Evolutionary conservation across 148 eudicot genomes (phyloP), one percentile per base, ranked within the genome.

Genomic region (Rhododendron griersonianum): DNA sequence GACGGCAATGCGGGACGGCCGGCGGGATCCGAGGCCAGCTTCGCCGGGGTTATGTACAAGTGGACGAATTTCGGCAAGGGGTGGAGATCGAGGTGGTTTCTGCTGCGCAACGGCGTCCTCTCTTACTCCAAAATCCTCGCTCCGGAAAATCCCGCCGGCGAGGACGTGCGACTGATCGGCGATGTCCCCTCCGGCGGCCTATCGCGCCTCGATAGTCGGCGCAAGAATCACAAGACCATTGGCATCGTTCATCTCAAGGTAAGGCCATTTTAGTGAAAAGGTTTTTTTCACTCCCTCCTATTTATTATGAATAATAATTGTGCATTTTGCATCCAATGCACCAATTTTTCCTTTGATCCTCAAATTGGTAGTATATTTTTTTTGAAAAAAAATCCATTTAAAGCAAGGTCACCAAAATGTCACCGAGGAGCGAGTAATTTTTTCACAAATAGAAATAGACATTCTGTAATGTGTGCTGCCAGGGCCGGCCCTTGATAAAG

Each of bases 11-110:
- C 85, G 51, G 87, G 53, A 33, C 19, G 86, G 82, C 65, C 78
- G 81, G 78, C 84, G 85, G 92, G 91, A 92, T 91, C 94, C 86
- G 96, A 94, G 19, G 86, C 81, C 63, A 85, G 93, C 39, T 94
- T 92, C 45, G 95, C 95, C 9, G 98, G 97, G 33, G 89, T 92
- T n/a, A 88, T 95, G 2, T 91, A 89, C 81, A 95, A 93, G 87
- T 95, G 98, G 98, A 95, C 98, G 1, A 95, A 93, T 83, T 95
- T 93, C 87, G 90, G 95, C 11, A 95, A 94, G 67, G 98, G 98
- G 7, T 95, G 98, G 98, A 92, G 96, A 91, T 93, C 98, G 28
- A 84, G 98, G 78, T 95, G 96, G 98, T 95, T 95, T 59, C 82
- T 93, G 21, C 85, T 95, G n/a, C 91, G 92, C 0, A 90, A 95